Evolutionary conservation across 2,329 filamentous ascomycete genomes (phyloP), one percentile per base, ranked within the genome.

Genomic region (Aspergillus chevalieri): DNA sequence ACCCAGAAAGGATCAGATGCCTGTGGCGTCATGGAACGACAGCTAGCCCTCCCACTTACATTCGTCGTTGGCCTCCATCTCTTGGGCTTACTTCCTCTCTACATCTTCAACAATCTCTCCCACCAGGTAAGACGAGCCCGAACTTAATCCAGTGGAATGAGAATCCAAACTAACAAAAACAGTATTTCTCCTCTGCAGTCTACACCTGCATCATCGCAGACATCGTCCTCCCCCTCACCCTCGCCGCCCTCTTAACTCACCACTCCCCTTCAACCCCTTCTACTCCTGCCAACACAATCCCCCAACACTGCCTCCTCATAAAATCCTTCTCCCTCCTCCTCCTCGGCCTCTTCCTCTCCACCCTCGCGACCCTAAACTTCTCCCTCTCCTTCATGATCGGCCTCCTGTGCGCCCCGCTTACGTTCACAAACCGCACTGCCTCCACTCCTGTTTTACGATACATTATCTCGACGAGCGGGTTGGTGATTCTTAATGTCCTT

Each of bases 361-460:
- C 91, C 1, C 85, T 98, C 10, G 92, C 93, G 2, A 98, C 92
- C 0, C 81, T 98, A 46, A 98, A 98, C 72, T 98, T 98, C 76
- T 90, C 87, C 3, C 83, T 96, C 12, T 85, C 89, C 44, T 85
- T 97, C 65, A 76, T 95, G 34, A 77, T 96, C 46, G 93, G 93
- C 34, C 74, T 97, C 2, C 74, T 92, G 43, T 83, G 88, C 41
- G 75, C 81, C 3, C 92, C 92, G 0, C 75, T 97, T 12, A 85
- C 83, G n/a, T 96, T 95, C 65, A 75, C 70, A 48, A 57, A 54
- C 57, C 73, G n/a, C 30, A 9, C 34, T 38, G 17, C 34, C 34
- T 19, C 34, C 26, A 49, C 52, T n/a, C 55, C 57, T 1, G 48
- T 52, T 12, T 28, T 60, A 38, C 60, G 64, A 3, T 57, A 60